Conservation (phyloP, 2,329 filamentous ascomycete genomes). For the Aspergillus costaricaensis region DNA sequence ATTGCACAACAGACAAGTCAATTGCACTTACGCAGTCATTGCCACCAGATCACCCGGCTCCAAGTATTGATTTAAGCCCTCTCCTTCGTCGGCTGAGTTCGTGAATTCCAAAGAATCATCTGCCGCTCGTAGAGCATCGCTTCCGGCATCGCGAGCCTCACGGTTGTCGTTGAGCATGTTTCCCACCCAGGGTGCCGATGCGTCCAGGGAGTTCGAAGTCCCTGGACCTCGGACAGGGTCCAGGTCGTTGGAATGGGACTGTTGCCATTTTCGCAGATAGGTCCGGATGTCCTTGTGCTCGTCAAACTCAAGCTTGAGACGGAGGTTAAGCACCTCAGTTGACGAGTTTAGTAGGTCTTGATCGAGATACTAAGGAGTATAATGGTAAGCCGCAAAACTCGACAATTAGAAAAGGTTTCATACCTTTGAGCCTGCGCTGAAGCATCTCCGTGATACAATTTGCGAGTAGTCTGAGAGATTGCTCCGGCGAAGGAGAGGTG, state of each 20-base stretch:
- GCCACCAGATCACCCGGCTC: slow-evolving; percentile 46
- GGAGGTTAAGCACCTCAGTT: slow-evolving; percentile 30
- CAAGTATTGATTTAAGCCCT: slow-evolving; percentile 33
- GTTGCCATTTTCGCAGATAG: slow-evolving; percentile 46
- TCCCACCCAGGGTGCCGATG: slow-evolving; percentile 26
- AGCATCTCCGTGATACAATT: not conserved
- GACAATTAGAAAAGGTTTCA: not conserved
- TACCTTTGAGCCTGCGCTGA: slow-evolving; percentile 9
- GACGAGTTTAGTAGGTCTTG: slow-evolving; percentile 10
- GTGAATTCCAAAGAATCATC: slow-evolving; percentile 31
- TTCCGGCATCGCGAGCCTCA: slow-evolving; percentile 29
- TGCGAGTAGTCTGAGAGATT: not conserved
- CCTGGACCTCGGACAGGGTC: slow-evolving; percentile 33
- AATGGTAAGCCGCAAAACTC: not conserved
- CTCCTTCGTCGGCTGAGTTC: slow-evolving; percentile 32
- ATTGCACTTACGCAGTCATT: slow-evolving; percentile 32
- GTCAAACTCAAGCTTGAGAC: slow-evolving; percentile 37
- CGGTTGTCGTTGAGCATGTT: slow-evolving; percentile 39
- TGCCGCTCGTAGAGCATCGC: slow-evolving; percentile 26
- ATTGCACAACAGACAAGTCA: not conserved
- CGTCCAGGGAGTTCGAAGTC: slow-evolving; percentile 15
- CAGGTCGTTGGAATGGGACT: slow-evolving; percentile 28
- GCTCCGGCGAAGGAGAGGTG: slow-evolving; percentile 1
- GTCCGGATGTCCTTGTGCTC: slow-evolving; percentile 41
- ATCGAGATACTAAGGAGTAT: not conserved